Conservation (phyloP, 306 rosid genomes). For the Acacia confusa region DNA sequence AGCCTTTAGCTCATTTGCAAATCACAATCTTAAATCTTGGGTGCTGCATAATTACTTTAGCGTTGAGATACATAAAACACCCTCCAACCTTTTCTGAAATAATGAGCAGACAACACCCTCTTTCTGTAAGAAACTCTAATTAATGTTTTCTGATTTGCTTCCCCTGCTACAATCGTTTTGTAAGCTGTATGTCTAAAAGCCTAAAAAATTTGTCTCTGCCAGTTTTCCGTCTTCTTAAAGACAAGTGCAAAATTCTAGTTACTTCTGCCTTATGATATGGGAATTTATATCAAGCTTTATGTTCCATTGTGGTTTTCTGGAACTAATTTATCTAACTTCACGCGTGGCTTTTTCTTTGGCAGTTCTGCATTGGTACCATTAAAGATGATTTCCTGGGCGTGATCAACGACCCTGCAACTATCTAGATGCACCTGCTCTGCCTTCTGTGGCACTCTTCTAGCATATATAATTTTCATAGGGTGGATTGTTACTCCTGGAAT, state of each 20-base stretch:
- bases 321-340: constrained; percentile 5
- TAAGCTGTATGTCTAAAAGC: not conserved
- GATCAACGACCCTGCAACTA: constrained; percentile 79
- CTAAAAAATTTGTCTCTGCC: not conserved
- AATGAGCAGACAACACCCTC: not conserved
- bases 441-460: not conserved
- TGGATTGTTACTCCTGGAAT: constrained; percentile 26
- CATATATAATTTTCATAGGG: not conserved
- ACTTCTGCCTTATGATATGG: not conserved
- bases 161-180: not conserved
- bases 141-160: constrained; percentile 11
- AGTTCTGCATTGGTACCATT: constrained; percentile 98
- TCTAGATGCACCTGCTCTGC: constrained; percentile 32
- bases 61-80: not conserved
- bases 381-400: constrained; percentile 98
- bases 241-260: not conserved
- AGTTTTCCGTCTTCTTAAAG: not conserved
- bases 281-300: not conserved
- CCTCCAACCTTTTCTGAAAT: not conserved
- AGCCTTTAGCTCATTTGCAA: constrained; percentile 12
- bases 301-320: not conserved
- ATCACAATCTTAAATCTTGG: not conserved
- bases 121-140: not conserved
- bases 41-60: constrained; percentile 1
- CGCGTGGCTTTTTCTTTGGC: constrained; percentile 24